phyloP scores from a whole-genome alignment of 352 stramenopile genomes.

The Phytophthora pini region DNA sequence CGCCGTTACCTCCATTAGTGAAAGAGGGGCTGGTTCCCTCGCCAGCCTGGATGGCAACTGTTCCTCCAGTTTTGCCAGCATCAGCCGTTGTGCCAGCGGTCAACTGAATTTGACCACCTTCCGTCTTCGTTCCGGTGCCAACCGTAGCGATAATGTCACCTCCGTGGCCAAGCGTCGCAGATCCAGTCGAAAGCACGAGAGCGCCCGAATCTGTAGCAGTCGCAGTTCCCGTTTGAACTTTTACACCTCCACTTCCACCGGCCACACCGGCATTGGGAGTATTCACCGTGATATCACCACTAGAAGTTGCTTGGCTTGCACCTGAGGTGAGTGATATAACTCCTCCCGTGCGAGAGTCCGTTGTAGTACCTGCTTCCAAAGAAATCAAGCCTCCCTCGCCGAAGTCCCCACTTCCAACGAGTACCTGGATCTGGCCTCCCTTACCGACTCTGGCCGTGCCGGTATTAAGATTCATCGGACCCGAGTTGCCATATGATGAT shows the following conservation, averaged over 20 bases:
- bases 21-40: conserved; percentile 70
- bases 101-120: conserved; percentile 73
- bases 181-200: conserved; percentile 58
- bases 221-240: conserved; percentile 63
- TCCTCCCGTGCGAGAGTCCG: conserved; percentile 71
- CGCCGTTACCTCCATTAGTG: conserved; percentile 87
- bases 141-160: conserved; percentile 59
- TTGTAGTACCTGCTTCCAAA: conserved; percentile 74
- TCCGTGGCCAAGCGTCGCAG: conserved; percentile 66
- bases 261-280: conserved; percentile 63
- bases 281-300: conserved; percentile 69
- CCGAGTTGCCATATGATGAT: conserved; percentile 63
- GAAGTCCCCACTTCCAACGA: conserved; percentile 74
- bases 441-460: conserved; percentile 56
- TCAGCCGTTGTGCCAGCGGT: conserved; percentile 69
- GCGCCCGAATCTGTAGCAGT: conserved; percentile 61
- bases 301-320: conserved; percentile 67
- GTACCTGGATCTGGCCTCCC: conserved; percentile 57
- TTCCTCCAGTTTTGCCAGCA: conserved; percentile 48
- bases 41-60: conserved; percentile 58
- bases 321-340: conserved; percentile 63
- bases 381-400: conserved; percentile 84
- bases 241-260: conserved; percentile 64
- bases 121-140: conserved; percentile 56
- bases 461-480: conserved; percentile 58